phyloP scores from a whole-genome alignment of 495 filamentous ascomycete genomes.

The Beverwykella pulmonaria region DNA sequence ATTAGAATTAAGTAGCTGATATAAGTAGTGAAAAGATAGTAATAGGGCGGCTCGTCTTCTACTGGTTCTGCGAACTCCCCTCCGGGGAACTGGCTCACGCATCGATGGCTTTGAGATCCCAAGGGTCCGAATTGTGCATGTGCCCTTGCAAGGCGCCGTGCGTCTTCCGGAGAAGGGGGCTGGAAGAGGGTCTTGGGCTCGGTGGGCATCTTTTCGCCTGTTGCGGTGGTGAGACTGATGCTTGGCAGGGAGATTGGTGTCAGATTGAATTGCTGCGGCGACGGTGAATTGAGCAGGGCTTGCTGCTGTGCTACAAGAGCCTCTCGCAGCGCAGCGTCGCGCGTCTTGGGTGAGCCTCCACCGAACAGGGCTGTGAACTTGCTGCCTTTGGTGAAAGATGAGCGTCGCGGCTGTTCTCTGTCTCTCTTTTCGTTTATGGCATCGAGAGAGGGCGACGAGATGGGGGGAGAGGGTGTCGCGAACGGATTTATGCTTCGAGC shows the following conservation, averaged over 20 bases:
- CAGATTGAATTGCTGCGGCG: conserved; percentile 64
- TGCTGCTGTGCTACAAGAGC: conserved; percentile 59
- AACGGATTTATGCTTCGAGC: conserved; percentile 47
- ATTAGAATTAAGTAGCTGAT: conserved; percentile 96
- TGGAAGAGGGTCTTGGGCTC: conserved; percentile 78
- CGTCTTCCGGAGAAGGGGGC: conserved; percentile 86
- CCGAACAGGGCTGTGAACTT: conserved; percentile 61
- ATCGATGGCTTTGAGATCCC: conserved; percentile 75
- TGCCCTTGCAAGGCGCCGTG: conserved; percentile 68
- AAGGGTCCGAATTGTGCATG: conserved; percentile 94
- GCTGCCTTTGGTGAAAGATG: conserved; percentile 69
- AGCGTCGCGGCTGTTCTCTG: conserved; percentile 36
- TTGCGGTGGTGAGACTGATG: conserved; percentile 89
- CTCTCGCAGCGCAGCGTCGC: conserved; percentile 62
- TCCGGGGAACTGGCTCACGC: conserved; percentile 74
- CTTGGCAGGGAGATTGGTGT: conserved; percentile 80
- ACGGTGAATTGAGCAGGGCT: conserved; percentile 57
- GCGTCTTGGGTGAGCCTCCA: conserved; percentile 60
- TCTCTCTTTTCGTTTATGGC: conserved; percentile 42
- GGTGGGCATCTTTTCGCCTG: conserved; percentile 72
- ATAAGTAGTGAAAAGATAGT: conserved; percentile 94
- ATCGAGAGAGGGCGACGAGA: conserved; percentile 32
- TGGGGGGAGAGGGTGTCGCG: conserved; percentile 29
- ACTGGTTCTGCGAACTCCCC: conserved; percentile 80
- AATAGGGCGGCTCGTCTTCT: conserved; percentile 96